Conservation (phyloP, 306 rosid genomes). For the cucumber (Cucumis sativus) region DNA sequence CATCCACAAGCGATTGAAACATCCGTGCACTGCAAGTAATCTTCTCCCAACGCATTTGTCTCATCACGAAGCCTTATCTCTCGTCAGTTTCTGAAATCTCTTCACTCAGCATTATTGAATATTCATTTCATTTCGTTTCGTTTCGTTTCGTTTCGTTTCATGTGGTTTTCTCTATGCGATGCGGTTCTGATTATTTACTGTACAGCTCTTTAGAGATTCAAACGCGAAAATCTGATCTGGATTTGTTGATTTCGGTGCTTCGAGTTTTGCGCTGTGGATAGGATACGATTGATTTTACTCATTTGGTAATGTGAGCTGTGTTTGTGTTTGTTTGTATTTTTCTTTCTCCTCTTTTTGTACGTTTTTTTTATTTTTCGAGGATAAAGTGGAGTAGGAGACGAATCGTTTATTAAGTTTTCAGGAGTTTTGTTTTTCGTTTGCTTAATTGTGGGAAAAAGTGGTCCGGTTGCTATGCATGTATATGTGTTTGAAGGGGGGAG, state of each 20-base stretch:
- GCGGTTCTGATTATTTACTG: background rate
- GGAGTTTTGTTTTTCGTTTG: background rate
- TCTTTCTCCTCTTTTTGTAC: background rate
- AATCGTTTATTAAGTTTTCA: background rate
- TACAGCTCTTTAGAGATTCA: background rate
- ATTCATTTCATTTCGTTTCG: background rate
- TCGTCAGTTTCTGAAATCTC: background rate
- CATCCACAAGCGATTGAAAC: background rate
- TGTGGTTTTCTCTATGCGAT: background rate
- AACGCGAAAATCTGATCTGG: background rate
- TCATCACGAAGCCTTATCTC: background rate
- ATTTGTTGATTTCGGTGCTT: background rate
- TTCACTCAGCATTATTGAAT: background rate
- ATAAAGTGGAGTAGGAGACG: background rate
- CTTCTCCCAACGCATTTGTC: background rate
- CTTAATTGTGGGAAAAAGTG: background rate
- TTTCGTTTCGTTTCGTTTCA: background rate
- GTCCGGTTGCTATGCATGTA: background rate
- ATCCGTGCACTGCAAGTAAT: background rate
- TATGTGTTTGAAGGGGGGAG: background rate
- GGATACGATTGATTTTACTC: background rate
- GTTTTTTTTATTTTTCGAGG: background rate
- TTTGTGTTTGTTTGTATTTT: background rate
- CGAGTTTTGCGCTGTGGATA: background rate
- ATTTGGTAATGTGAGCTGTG: background rate